Evolutionary conservation across 108 stramenopile genomes (phyloP).

Genomic region (Nannochloropsis granulata): DNA sequence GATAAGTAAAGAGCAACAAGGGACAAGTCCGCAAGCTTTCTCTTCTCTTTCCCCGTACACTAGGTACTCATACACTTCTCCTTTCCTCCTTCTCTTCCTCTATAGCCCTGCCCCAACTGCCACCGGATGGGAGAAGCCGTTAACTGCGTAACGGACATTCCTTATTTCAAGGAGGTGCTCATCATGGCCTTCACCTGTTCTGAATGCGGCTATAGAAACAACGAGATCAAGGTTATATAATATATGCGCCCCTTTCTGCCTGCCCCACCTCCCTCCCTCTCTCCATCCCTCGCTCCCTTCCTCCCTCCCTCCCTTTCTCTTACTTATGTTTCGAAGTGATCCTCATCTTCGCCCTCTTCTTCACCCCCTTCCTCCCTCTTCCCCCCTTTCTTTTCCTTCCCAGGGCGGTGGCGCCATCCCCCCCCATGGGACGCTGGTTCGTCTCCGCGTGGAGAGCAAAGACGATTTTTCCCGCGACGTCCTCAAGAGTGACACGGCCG

Average conservation of each 20-base stretch:
- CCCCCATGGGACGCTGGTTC: constrained; percentile 45
- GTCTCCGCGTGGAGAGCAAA: constrained; percentile 33
- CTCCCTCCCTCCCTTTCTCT: neutral
- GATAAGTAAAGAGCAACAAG: no score
- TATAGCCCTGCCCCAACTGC: constrained; percentile 39
- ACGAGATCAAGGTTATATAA: constrained; percentile 46
- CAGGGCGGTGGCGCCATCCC: constrained; percentile 77
- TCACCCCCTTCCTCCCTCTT: neutral
- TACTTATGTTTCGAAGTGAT: neutral
- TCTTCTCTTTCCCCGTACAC: neutral
- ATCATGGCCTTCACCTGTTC: constrained; percentile 73
- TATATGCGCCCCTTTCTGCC: neutral
- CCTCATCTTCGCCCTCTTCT: neutral
- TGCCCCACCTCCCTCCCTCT: neutral
- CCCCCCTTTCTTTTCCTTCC: neutral
- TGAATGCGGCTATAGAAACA: constrained; percentile 60
- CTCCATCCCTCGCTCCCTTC: neutral
- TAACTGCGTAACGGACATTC: constrained; percentile 70
- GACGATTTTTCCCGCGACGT: constrained; percentile 62
- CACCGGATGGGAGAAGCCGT: constrained; percentile 15
- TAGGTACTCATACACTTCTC: neutral
- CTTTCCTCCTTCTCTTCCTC: constrained; percentile 14
- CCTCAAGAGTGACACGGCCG: constrained; percentile 62
- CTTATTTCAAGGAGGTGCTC: constrained; percentile 83
- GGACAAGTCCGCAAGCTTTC: neutral